These are phyloP conservation scores for Colletotrichum horii DNA, from an alignment of 2,329 filamentous ascomycete genomes.

Conservation along the genomic window DNA sequence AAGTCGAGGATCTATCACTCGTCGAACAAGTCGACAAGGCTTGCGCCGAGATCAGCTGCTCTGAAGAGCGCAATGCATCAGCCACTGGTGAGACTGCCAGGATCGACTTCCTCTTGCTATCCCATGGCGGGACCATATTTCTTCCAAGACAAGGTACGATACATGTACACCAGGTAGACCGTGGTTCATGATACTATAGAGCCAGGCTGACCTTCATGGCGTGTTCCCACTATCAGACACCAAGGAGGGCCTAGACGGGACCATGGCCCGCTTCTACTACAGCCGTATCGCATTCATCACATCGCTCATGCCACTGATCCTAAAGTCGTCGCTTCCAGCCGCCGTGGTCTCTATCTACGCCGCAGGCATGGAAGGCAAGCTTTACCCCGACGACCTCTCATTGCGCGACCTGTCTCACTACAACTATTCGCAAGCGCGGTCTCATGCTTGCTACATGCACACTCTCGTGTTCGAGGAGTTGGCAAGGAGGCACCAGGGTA, in stretches of 20 bases:
- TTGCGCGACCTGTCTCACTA: neutral
- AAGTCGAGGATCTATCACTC: neutral
- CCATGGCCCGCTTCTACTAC: neutral
- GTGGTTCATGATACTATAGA: fast-evolving
- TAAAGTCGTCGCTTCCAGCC: neutral
- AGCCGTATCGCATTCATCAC: neutral
- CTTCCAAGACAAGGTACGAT: neutral
- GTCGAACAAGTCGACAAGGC: neutral
- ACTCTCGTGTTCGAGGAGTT: neutral
- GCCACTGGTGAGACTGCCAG: neutral
- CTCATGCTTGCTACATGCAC: neutral
- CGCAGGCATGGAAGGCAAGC: neutral
- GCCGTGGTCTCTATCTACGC: neutral
- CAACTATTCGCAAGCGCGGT: neutral
- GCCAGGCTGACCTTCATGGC: neutral
- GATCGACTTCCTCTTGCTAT: neutral
- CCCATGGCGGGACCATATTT: neutral
- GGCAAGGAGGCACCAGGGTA: neutral
- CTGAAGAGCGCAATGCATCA: neutral
- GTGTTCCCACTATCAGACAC: neutral
- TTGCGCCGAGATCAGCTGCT: neutral
- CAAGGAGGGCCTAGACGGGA: neutral
- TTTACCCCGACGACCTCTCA: neutral
- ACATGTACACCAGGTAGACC: neutral
- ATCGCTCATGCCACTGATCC: neutral